phyloP scores from a whole-genome alignment of 768 basidiomycete genomes.

The Phylloporus scabripes region DNA sequence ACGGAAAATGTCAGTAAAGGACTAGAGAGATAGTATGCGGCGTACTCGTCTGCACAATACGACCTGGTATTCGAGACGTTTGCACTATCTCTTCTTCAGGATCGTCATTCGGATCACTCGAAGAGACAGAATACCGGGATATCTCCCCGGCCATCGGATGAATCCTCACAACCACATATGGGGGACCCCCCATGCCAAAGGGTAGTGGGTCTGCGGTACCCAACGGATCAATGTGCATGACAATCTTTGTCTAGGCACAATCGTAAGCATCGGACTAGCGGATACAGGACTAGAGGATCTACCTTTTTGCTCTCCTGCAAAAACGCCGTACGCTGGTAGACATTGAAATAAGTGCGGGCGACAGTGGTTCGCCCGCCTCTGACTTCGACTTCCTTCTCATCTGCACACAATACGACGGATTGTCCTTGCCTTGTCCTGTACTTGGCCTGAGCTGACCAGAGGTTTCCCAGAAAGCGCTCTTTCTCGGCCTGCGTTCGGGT shows the following conservation, averaged over 20 bases:
- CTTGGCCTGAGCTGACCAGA: slow-evolving; percentile 84
- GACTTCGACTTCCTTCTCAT: slow-evolving; percentile 73
- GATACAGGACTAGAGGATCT: slow-evolving; percentile 5
- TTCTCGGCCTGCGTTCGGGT: slow-evolving; percentile 61
- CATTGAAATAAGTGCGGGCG: slow-evolving; percentile 84
- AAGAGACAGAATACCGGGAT: slow-evolving; percentile 71
- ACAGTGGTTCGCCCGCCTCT: slow-evolving; percentile 54
- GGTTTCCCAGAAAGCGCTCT: slow-evolving; percentile 76
- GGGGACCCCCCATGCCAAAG: slow-evolving; percentile 62
- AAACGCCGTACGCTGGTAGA: slow-evolving; percentile 79
- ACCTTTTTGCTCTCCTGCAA: slow-evolving; percentile 80
- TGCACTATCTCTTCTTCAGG: slow-evolving; percentile 81
- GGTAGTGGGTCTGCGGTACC: slow-evolving; percentile 75
- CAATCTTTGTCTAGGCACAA: slow-evolving; percentile 67
- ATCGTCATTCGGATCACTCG: slow-evolving; percentile 68
- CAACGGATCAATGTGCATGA: slow-evolving; percentile 76
- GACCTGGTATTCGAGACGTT: slow-evolving; percentile 62
- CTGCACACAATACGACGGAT: slow-evolving; percentile 64
- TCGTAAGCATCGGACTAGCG: slow-evolving; percentile 6
- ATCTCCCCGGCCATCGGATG: slow-evolving; percentile 83
- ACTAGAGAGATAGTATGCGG: slow-evolving; percentile 6
- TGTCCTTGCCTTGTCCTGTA: slow-evolving; percentile 69
- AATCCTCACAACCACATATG: slow-evolving; percentile 74
- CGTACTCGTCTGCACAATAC: slow-evolving; percentile 80
- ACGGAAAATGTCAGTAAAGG: not conserved